Evolutionary conservation across 768 basidiomycete species (phyloP), one percentile per base, ranked within the genome.

Genomic region (Lactifluus volemus): DNA sequence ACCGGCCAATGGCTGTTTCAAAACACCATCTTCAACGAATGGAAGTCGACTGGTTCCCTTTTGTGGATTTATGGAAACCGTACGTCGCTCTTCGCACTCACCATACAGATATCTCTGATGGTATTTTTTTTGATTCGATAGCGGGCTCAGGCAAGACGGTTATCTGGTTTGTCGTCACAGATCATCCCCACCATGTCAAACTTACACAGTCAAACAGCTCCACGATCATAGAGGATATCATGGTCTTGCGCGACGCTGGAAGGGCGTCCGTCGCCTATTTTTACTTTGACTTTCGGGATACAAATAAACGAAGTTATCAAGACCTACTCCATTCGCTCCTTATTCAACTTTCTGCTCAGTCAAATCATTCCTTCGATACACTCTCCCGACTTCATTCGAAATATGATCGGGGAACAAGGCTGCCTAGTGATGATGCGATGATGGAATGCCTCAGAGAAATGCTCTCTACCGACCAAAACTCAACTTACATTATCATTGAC

Each of bases 121-220:
- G 19, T 17, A 25, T 2, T 45, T n/a, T 14, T 0, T n/a, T 14
- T 0, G 7, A 9, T n/a, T n/a, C 19, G 14, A 15, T 32, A 57
- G 56, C 56, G 48, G 56, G 56, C 2, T 57, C 56, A 1, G 56
- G 48, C 5, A 57, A 57, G 47, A 57, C n/a, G 12, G 9, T 57
- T 4, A 36, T 57, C 36, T 49, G 48, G 56, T 57, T n/a, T 10
- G 56, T 57, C 25, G 3, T 41, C 30, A 38, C 21, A 21, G 5
- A 7, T 30, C 36, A 3, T 15, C 4, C 6, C 55, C 2, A 14
- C 25, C 25, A 25, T 25, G 17, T 12, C 5, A 32, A 11, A 15
- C 55, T 55, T 5, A 55, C 17, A 5, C 45, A 2, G 15, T 52
- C 9, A 15, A 53, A 5, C 14, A 60, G 55, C 36, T 39, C 38